phyloP scores from a whole-genome alignment of 768 basidiomycete genomes.

The Grammothele lineata region DNA sequence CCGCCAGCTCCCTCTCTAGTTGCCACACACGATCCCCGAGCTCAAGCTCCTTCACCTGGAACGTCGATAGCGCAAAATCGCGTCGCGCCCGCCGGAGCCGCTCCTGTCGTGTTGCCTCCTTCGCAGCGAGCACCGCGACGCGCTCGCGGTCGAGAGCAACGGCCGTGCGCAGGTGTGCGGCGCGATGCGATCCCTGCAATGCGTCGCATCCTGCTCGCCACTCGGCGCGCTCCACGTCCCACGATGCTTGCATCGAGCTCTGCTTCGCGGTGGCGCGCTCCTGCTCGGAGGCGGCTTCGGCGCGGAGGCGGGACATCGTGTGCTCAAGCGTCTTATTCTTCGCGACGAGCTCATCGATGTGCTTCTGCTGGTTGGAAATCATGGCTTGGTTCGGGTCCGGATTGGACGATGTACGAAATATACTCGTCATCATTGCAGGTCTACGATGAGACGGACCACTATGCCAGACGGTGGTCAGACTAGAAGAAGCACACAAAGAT shows the following conservation, averaged over 20 bases:
- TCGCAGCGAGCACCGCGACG: constrained; percentile 46
- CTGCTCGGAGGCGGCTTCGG: constrained; percentile 42
- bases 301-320: constrained; percentile 49
- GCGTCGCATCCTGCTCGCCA: constrained; percentile 64
- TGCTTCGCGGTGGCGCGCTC: constrained; percentile 39
- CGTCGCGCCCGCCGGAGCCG: constrained; percentile 56
- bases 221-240: constrained; percentile 48
- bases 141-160: constrained; percentile 53
- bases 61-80: constrained; percentile 65
- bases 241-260: constrained; percentile 41
- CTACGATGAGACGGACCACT: too few relatives aligned
- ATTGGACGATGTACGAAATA: not conserved
- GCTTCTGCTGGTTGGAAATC: constrained; percentile 56
- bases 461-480: not conserved
- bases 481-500: not conserved
- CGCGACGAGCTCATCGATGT: constrained; percentile 72
- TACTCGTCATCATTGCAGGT: not conserved
- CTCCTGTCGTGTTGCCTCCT: constrained; percentile 51
- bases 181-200: constrained; percentile 57
- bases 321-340: constrained; percentile 63
- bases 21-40: constrained; percentile 50
- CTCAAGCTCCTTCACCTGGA: constrained; percentile 58
- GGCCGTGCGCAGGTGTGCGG: constrained; percentile 56
- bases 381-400: constrained; percentile 35
- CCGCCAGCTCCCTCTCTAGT: constrained; percentile 45